These are phyloP conservation scores for Dioszegia crocea DNA, from an alignment of 768 basidiomycete species.

Conservation along the genomic window DNA sequence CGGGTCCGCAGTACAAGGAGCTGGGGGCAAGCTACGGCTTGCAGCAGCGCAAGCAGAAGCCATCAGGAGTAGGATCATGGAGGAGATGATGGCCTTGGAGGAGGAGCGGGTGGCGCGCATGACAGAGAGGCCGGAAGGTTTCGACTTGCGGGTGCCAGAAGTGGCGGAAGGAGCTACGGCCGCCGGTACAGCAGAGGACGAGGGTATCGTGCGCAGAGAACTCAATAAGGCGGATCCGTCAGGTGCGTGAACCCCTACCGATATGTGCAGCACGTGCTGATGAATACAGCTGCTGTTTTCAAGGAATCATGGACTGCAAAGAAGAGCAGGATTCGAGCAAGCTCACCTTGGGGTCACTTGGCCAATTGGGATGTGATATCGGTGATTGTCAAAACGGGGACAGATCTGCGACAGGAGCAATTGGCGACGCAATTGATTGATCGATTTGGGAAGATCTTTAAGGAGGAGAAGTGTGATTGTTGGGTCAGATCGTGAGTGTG, in stretches of 20 bases:
- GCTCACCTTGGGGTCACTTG: slow-evolving; percentile 93
- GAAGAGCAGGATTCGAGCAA: slow-evolving; percentile 88
- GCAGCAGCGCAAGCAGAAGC: slow-evolving; percentile 71
- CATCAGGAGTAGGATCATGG: slow-evolving; percentile 94
- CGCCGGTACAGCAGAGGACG: slow-evolving; percentile 70
- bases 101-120: slow-evolving; percentile 95
- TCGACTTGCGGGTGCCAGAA: slow-evolving; percentile 24
- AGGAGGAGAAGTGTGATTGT: slow-evolving; percentile 83
- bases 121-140: slow-evolving; percentile 52
- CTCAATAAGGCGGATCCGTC: slow-evolving; percentile 93
- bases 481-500: slow-evolving; percentile 78
- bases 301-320: slow-evolving; percentile 92
- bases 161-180: slow-evolving; percentile 5
- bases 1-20: slow-evolving; percentile 29
- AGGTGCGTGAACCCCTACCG: slow-evolving; percentile 49
- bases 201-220: slow-evolving; percentile 85
- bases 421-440: slow-evolving; percentile 89
- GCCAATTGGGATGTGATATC: slow-evolving; percentile 70
- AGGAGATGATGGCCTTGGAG: slow-evolving; percentile 94
- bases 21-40: slow-evolving; percentile 68
- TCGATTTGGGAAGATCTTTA: slow-evolving; percentile 90
- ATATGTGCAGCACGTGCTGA: not conserved
- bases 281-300: slow-evolving; percentile 66
- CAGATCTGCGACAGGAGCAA: slow-evolving; percentile 94
- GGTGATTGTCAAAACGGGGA: slow-evolving; percentile 97